A percentile compares a stretch with the other conserved stretches of the same genome.
Conservation (phyloP, 176 grass and related monocot genomes). For the Dendrocalamus sinicus region DNA sequence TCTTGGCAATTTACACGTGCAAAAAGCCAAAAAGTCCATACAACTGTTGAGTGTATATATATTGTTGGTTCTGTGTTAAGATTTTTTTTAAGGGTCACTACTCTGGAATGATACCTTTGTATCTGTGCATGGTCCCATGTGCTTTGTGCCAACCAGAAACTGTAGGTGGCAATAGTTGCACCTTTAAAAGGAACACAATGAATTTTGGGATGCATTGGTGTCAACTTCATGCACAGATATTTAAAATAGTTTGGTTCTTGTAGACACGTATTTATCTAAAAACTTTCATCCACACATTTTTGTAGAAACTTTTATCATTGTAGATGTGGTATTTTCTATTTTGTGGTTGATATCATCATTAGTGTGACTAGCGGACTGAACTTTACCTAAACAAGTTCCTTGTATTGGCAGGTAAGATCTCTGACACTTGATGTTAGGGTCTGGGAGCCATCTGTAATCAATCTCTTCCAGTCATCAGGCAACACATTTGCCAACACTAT, state of each 20-base stretch:
- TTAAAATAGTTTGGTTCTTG: not conserved
- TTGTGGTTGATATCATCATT: constrained; percentile 9
- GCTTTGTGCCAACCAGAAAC: constrained; percentile 22
- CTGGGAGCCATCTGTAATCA: constrained; percentile 97
- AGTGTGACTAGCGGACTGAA: constrained; percentile 24
- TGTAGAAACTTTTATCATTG: not conserved
- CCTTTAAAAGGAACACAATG: not conserved
- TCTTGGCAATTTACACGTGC: constrained; percentile 5
- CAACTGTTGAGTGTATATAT: not conserved
- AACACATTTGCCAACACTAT: constrained; percentile 91
- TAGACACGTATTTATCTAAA: not conserved
- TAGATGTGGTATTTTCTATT: constrained; percentile 11
- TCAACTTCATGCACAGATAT: not conserved
- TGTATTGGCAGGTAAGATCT: constrained; percentile 84
- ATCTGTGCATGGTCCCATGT: constrained; percentile 10
- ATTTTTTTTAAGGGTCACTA: not conserved
- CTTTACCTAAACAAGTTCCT: constrained; percentile 32
- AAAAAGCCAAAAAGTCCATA: constrained; percentile 15
- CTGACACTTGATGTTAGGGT: constrained; percentile 98
- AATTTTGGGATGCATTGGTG: constrained; percentile 6
- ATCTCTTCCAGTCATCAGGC: constrained; percentile 94
- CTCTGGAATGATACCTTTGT: constrained; percentile 21
- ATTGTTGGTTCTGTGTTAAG: constrained; percentile 15
- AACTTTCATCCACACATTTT: not conserved
- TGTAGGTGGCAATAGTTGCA: not conserved